Evolutionary conservation across 164 flowering plant species (phyloP).

Genomic region (Magnolia sinica): DNA sequence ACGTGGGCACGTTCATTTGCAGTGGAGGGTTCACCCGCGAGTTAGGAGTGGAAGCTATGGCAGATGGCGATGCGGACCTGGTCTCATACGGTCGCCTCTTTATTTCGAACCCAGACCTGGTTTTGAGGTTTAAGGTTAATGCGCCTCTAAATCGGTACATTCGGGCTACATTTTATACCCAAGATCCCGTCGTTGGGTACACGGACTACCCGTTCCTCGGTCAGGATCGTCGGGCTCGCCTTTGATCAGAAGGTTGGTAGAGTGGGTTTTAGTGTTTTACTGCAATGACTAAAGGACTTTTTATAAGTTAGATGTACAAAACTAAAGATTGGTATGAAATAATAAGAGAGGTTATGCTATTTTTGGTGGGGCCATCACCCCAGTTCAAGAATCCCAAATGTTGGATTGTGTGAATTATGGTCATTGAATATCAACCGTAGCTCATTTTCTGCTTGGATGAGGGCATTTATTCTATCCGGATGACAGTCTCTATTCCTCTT

Average conservation of each 20-base stretch:
- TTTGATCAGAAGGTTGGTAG: background rate
- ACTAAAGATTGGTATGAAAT: too few relatives aligned
- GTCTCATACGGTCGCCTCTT: conserved; percentile 38
- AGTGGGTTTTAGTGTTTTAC: background rate
- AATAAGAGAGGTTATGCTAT: too few relatives aligned
- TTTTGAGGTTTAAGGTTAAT: conserved; percentile 24
- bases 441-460: too few relatives aligned
- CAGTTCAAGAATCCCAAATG: too few relatives aligned
- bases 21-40: conserved; percentile 47
- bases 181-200: conserved; percentile 37
- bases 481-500: too few relatives aligned
- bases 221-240: conserved; percentile 4
- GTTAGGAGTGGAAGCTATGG: conserved; percentile 30
- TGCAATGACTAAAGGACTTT: too few relatives aligned
- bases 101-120: conserved; percentile 44
- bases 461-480: too few relatives aligned
- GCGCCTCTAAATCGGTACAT: conserved; percentile 33
- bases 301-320: too few relatives aligned
- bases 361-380: too few relatives aligned
- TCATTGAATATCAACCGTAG: too few relatives aligned
- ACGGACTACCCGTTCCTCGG: conserved; percentile 43
- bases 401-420: too few relatives aligned
- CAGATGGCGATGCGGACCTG: conserved; percentile 37
- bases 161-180: conserved; percentile 34
- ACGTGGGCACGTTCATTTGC: conserved; percentile 29